Conservation (phyloP, 2,329 filamentous ascomycete genomes). For the Canariomyces notabilis region DNA sequence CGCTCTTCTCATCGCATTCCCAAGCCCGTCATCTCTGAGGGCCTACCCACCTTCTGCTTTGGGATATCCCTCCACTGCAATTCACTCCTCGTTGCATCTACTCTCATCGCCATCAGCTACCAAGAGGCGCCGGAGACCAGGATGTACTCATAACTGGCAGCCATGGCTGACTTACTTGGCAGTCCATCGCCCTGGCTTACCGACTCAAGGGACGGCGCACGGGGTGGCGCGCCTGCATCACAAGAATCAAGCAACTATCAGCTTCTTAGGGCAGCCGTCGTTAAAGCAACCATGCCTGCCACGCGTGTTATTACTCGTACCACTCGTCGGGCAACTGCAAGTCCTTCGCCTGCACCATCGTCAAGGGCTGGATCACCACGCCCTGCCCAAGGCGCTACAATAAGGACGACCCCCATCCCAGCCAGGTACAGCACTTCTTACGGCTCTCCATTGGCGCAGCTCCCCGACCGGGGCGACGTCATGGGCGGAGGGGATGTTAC, state of each 20-base stretch:
- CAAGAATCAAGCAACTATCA: background rate
- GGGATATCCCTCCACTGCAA: background rate
- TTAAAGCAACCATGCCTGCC: constrained; percentile 10
- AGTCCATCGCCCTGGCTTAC: background rate
- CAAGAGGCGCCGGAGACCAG: background rate
- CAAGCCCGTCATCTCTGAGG: background rate
- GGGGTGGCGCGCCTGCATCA: background rate
- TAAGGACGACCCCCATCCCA: constrained; percentile 13
- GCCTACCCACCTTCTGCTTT: no score
- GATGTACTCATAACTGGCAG: background rate
- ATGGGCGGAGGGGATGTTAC: constrained; percentile 12
- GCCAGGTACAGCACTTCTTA: constrained; percentile 29
- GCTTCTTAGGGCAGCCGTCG: background rate
- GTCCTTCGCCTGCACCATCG: constrained; percentile 13
- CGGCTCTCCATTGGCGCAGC: constrained; percentile 24
- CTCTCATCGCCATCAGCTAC: background rate
- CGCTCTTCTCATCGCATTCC: background rate
- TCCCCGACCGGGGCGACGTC: constrained; percentile 17
- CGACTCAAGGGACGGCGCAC: background rate
- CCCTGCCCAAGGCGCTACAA: background rate
- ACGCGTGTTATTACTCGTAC: constrained; percentile 10
- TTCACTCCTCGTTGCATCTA: background rate
- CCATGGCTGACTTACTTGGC: constrained; percentile 9
- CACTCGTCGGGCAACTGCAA: constrained; percentile 7
- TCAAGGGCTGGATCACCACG: constrained; percentile 1